Base-by-base conservation (phyloP, 306 rosid genomes). In the Dryas alaskensis region DNA sequence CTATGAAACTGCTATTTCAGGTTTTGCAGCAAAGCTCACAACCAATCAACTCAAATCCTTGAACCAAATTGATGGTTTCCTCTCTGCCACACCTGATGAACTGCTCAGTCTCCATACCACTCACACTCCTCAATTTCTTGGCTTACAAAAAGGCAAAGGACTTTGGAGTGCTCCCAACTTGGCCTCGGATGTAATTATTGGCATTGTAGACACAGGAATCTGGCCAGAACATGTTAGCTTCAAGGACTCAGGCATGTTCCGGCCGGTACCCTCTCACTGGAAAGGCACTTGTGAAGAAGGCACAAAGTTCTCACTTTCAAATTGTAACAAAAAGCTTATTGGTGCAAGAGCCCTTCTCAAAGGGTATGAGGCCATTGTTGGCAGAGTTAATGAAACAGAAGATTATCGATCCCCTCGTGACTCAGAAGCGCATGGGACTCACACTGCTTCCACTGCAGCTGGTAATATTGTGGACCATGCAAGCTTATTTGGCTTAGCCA, bases 141-240 rank as follows among this genome's bases (percentile, higher is more conserved):
- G 92, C 80, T 84, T 91, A 16, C 68, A 49, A 8, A 55, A 16
- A 4, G 88, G 80, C 10, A 74, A 5, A 55, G 89, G 92, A 46
- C 92, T 90, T 47, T 90, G 86, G 93, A 73, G 73, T 77, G 69
- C 82, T 69, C 14, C 85, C 3, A 83, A 73, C 77, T 80, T 87
- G 72, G 86, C 89, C 70, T 78, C 84, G 3, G 90, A 90, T 60
- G 86, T 86, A 39, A 88, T 90, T 31, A 75, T 90, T 19, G 93
- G 92, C 8, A 54, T 88, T 25, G 76, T 90, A 14, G 96, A 90
- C 59, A 80, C 96, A 0, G 93, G 93, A 39, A 82, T 90, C 50
- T 90, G 96, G 96, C 96, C 96, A 1, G 93, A 90, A 51, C 93
- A 90, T 17, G 40, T 77, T 7, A 90, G 96, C 74, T 90, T 90